Evolutionary conservation across 2,329 filamentous ascomycete species (phyloP).

Genomic region (Gaeumannomyces tritici): DNA sequence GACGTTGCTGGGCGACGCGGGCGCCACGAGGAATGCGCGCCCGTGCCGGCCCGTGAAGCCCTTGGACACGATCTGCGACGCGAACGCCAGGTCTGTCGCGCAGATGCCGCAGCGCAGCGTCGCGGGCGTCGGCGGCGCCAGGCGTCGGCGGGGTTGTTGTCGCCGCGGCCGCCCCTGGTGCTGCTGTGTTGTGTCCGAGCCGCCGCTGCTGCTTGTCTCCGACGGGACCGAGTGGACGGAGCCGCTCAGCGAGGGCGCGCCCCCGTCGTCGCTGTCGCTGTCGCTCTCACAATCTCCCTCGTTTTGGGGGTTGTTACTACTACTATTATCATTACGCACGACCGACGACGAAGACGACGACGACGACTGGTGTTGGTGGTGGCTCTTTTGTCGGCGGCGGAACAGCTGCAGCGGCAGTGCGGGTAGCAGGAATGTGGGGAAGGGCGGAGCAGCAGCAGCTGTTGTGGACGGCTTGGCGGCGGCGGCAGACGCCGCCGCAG

Average conservation of each 20-base stretch:
- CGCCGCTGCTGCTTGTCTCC: background rate
- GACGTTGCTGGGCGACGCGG: constrained; percentile 14
- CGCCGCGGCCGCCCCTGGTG: constrained; percentile 3
- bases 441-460: background rate
- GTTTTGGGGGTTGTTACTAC: background rate
- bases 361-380: background rate
- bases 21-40: constrained; percentile 49
- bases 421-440: constrained; percentile 13
- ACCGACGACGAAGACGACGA: background rate
- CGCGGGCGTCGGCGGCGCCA: constrained; percentile 37
- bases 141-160: constrained; percentile 10
- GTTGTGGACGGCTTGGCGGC: background rate
- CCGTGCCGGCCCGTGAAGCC: constrained; percentile 58
- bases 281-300: background rate
- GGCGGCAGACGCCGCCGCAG: no score
- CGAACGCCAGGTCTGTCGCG: constrained; percentile 50
- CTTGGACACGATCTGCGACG: constrained; percentile 53
- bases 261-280: background rate
- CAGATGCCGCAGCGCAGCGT: constrained; percentile 51
- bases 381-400: constrained; percentile 4
- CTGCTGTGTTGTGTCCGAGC: background rate
- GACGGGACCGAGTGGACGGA: constrained; percentile 10
- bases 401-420: constrained; percentile 14
- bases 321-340: background rate
- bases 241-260: constrained; percentile 11